phyloP scores from a whole-genome alignment of 441 rosid species.

The Pelargonium cotyledonis region DNA sequence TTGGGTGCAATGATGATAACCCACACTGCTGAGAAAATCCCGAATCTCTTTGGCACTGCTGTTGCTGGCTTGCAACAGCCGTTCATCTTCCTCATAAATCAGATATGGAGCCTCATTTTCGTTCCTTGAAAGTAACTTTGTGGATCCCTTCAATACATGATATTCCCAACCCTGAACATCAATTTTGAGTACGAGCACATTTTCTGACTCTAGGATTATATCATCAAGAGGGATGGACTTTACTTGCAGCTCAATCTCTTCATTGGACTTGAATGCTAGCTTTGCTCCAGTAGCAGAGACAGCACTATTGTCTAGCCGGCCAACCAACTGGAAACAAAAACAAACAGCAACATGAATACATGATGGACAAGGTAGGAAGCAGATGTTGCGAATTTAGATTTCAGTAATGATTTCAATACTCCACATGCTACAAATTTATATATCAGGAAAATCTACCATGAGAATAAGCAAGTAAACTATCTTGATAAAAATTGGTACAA shows the following conservation, averaged over 20 bases:
- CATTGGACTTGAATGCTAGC: slow-evolving; percentile 84
- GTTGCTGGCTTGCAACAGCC: slow-evolving; percentile 79
- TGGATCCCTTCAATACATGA: slow-evolving; percentile 82
- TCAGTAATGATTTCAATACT: not conserved
- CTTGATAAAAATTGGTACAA: not conserved
- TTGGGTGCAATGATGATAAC: slow-evolving; percentile 56
- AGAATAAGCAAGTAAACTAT: too few species aligned
- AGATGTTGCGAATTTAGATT: not conserved
- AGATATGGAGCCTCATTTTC: slow-evolving; percentile 75
- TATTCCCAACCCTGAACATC: slow-evolving; percentile 99
- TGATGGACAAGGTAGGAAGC: not conserved
- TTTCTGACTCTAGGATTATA: slow-evolving; percentile 47
- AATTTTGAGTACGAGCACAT: slow-evolving; percentile 62
- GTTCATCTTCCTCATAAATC: slow-evolving; percentile 89
- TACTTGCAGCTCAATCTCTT: slow-evolving; percentile 81
- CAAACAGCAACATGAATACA: slow-evolving; percentile 2
- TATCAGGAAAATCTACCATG: not conserved
- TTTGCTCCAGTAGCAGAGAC: slow-evolving; percentile 88
- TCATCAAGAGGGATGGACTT: slow-evolving; percentile 76
- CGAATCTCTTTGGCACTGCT: slow-evolving; percentile 72
- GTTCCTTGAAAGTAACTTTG: slow-evolving; percentile 64
- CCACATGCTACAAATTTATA: not conserved
- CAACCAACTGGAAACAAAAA: slow-evolving; percentile 56
- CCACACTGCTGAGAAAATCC: slow-evolving; percentile 53
- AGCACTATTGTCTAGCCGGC: slow-evolving; percentile 94